Base-by-base conservation (phyloP, 2,329 filamentous ascomycete genomes). In the Exophiala mesophila region DNA sequence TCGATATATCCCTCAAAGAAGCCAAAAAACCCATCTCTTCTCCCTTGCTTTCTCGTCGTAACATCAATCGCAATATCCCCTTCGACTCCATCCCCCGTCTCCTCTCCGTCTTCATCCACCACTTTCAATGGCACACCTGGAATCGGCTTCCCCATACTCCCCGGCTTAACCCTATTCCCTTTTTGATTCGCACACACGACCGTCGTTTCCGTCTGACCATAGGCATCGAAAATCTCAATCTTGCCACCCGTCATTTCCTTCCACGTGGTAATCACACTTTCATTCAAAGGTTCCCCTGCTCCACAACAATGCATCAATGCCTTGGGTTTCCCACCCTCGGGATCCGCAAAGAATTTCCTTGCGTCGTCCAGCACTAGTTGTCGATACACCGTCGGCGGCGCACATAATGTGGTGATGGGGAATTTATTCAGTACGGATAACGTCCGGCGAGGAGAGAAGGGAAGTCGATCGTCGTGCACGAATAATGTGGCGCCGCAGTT, bases 171-270 rank as follows among this genome's bases (percentile, higher is more conserved):
- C 7, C 49, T 41, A 16, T 47, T 56, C 5, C 58, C 62, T 23
- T 53, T 57, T 36, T 65, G 62, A 48, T 68, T 68, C 16, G 62
- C 64, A 41, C 63, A 67, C 2, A 66, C 50, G 6, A 68, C 55
- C 4, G 64, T 59, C 4, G 63, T 66, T 46, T 68, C 65, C 12
- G 62, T 66, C 48, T 68, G 64, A 8, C 64, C 65, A 36, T 66
- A 68, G 3, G 62, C 65, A 46, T 68, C 64, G 38, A 56, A 59
- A 29, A 68, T 67, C 36, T 64, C 56, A 34, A 65, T 50, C 6
- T 26, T 26, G 3, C 53, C 53, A 2, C 57, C 59, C 3, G 55
- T 63, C 46, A 60, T 61, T 23, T 60, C 55, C 39, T 58, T 55
- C 63, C 63, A 67, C 28, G 58, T 48, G 3, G 55, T 47, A 17